phyloP scores from a whole-genome alignment of 441 rosid species.

The Breynia disticha region DNA sequence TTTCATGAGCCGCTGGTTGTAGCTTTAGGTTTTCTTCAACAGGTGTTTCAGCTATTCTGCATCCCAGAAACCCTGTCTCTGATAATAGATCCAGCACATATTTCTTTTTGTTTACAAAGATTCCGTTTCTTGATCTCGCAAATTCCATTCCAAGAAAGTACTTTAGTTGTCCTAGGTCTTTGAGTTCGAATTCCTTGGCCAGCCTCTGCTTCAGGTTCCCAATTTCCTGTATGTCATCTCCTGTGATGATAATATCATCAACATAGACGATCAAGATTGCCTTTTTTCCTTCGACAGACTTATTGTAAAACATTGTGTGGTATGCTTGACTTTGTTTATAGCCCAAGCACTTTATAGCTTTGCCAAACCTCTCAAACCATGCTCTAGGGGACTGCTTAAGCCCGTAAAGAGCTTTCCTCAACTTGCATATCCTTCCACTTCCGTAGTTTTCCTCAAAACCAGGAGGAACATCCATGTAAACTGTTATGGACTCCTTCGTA shows the following conservation, averaged over 20 bases:
- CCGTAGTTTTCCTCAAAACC: neutral
- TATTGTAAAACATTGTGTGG: neutral
- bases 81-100: neutral
- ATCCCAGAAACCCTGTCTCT: neutral
- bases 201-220: neutral
- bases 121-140: neutral
- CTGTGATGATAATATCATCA: neutral
- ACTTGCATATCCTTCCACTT: neutral
- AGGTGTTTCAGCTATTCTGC: neutral
- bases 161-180: neutral
- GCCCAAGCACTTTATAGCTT: neutral
- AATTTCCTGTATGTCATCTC: neutral
- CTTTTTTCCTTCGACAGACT: neutral
- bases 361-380: constrained; percentile 1
- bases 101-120: neutral
- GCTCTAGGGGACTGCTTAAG: constrained; percentile 3
- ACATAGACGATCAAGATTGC: neutral
- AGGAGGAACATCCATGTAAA: neutral
- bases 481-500: no score
- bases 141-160: neutral
- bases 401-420: neutral
- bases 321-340: neutral
- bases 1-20: no score
- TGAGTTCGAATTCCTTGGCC: neutral
- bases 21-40: neutral